phyloP scores from a whole-genome alignment of 106 monocot species.

The Acorus gramineus region DNA sequence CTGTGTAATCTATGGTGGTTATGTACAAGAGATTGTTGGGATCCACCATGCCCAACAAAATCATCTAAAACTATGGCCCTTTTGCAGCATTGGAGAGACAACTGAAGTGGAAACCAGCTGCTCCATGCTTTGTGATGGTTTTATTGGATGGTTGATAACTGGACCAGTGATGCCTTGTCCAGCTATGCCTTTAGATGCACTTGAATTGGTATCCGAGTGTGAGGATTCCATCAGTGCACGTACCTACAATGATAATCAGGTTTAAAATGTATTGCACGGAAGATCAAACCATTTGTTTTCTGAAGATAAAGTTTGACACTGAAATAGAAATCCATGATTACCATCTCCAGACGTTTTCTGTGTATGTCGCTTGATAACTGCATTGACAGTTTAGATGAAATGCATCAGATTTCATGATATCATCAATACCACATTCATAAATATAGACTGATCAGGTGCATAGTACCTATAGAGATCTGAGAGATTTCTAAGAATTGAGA shows the following conservation, averaged over 20 bases:
- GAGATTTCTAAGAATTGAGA: too few species aligned
- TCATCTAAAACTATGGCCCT: slow-evolving; percentile 21
- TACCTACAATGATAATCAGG: slow-evolving; percentile 2
- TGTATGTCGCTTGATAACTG: slow-evolving; percentile 33
- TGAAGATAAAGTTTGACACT: background rate
- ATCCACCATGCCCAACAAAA: background rate
- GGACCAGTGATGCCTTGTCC: slow-evolving; percentile 14
- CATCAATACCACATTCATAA: background rate
- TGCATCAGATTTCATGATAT: background rate
- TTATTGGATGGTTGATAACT: slow-evolving; percentile 18
- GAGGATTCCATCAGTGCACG: slow-evolving; percentile 22
- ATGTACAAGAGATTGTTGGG: too few species aligned
- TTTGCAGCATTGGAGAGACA: slow-evolving; percentile 33
- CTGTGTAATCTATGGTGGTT: too few species aligned
- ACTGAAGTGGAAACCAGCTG: slow-evolving; percentile 19
- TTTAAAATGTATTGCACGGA: too few species aligned
- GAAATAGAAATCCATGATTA: slow-evolving; percentile 2
- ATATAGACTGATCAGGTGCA: too few species aligned
- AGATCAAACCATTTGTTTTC: too few species aligned
- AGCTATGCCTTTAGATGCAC: slow-evolving; percentile 5
- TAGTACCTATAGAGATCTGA: too few species aligned
- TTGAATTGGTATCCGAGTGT: slow-evolving; percentile 16
- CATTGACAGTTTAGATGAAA: slow-evolving; percentile 3
- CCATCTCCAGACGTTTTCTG: slow-evolving; percentile 32
- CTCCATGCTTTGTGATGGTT: slow-evolving; percentile 31